Percentiles rank a stretch among this genome's conserved stretches.
Evolutionary conservation across 2,329 filamentous ascomycete genomes (phyloP).

Genomic region (Cercospora janseana): DNA sequence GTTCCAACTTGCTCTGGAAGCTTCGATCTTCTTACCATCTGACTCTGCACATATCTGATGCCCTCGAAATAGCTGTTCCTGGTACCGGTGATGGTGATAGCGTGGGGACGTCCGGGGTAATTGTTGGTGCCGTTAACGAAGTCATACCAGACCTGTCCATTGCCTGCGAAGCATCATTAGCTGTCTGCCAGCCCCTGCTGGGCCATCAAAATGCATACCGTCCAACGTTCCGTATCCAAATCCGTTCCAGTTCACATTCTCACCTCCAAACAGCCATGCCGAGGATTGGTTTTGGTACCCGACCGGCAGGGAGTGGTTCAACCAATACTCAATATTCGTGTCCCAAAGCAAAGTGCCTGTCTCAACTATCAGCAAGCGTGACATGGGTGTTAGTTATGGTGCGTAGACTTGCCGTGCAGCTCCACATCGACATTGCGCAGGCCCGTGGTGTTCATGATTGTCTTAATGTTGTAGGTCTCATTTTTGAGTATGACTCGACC

Average conservation of each 20-base stretch:
- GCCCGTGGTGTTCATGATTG: constrained; percentile 51
- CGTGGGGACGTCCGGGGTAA: constrained; percentile 47
- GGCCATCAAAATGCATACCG: constrained; percentile 29
- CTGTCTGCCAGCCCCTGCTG: not conserved
- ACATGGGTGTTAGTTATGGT: too few species aligned
- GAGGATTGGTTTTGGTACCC: constrained; percentile 57
- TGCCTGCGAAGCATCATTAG: constrained; percentile 37
- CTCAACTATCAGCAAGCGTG: too few species aligned
- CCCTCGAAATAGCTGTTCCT: constrained; percentile 50
- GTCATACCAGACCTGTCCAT: constrained; percentile 60
- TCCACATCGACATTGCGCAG: constrained; percentile 51
- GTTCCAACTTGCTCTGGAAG: too few species aligned
- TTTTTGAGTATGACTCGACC: constrained; percentile 20
- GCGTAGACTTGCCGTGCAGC: constrained; percentile 48
- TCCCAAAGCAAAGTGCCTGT: constrained; percentile 48
- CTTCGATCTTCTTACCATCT: constrained; percentile 50
- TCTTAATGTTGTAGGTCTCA: constrained; percentile 37
- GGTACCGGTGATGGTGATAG: constrained; percentile 53
- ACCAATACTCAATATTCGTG: constrained; percentile 52
- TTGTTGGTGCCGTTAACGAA: constrained; percentile 38
- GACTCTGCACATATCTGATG: constrained; percentile 54
- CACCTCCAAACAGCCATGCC: constrained; percentile 56
- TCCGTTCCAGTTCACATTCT: constrained; percentile 51
- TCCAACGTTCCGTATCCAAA: constrained; percentile 54
- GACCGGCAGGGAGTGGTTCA: constrained; percentile 51